A percentile compares a stretch with the other conserved stretches of the same genome.
Evolutionary conservation across 1,284 basidiomycete species (phyloP).

Genomic region (Inonotus obliquus): DNA sequence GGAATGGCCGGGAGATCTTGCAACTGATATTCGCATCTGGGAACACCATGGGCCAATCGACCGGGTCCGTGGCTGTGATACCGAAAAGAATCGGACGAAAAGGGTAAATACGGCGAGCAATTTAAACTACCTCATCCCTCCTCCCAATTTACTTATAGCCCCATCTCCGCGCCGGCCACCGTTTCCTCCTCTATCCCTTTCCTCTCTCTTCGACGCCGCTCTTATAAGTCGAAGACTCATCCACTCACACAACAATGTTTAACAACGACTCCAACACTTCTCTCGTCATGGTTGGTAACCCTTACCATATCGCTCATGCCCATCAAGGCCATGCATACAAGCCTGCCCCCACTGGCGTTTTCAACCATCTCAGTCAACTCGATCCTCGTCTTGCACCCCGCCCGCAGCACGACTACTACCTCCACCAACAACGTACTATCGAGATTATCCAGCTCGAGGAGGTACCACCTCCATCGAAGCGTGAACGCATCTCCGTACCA

Average conservation of each 20-base stretch:
- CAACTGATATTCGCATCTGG: neutral
- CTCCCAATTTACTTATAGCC: neutral
- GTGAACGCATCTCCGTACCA: constrained; percentile 28
- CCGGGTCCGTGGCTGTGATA: constrained; percentile 1
- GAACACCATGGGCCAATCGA: neutral
- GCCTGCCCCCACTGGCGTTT: neutral
- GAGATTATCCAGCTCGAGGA: constrained; percentile 74
- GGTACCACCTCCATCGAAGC: constrained; percentile 39
- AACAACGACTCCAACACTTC: constrained; percentile 15
- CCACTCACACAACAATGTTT: constrained; percentile 1
- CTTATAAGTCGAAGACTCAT: constrained; percentile 1
- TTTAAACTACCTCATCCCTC: neutral
- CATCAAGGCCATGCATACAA: neutral
- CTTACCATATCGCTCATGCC: constrained; percentile 6
- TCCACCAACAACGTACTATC: constrained; percentile 48
- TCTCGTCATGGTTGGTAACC: constrained; percentile 12
- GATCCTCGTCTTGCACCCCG: constrained; percentile 29
- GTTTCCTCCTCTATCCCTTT: neutral
- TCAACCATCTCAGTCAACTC: constrained; percentile 10
- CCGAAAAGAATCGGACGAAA: neutral
- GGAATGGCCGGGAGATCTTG: neutral
- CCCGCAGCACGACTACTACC: constrained; percentile 39
- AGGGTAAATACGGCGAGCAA: neutral
- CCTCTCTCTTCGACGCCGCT: neutral
- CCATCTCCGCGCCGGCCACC: constrained; percentile 1